Evolutionary conservation across 2,329 filamentous ascomycete species (phyloP).

Genomic region (Berkeleyomyces basicola): DNA sequence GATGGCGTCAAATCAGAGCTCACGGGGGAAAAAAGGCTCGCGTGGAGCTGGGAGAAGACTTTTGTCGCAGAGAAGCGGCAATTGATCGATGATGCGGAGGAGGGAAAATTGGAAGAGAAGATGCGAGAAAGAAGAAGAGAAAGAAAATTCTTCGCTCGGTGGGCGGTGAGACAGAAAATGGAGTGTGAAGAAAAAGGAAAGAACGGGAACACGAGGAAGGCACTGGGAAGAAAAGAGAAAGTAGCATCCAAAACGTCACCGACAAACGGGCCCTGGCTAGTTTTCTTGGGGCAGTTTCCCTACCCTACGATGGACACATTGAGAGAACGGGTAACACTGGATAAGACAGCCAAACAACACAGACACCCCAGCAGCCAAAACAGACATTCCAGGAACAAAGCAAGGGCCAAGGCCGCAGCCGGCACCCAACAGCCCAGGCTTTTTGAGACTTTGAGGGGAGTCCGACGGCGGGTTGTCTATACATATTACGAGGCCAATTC

Average conservation of each 20-base stretch:
- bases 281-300: not conserved
- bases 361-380: not conserved
- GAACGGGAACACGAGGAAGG: not conserved
- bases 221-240: not conserved
- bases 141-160: not conserved
- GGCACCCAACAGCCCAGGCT: not conserved
- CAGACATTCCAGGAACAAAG: not conserved
- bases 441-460: not conserved
- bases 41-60: not conserved
- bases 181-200: not conserved
- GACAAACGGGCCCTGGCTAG: not conserved
- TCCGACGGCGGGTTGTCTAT: not conserved
- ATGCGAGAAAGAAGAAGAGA: not conserved
- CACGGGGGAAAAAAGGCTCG: too few relatives aligned
- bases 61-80: not conserved
- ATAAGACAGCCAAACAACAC: not conserved
- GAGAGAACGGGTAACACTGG: not conserved
- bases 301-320: not conserved
- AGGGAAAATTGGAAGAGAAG: not conserved
- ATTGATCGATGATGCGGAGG: not conserved
- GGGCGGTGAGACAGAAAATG: not conserved
- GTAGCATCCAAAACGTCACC: not conserved
- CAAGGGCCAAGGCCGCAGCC: not conserved
- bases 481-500: not conserved
- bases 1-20: too few relatives aligned